Percentiles rank a stretch among this genome's conserved stretches.
Conservation (phyloP, 768 basidiomycete species). For the Suillus lakei region DNA sequence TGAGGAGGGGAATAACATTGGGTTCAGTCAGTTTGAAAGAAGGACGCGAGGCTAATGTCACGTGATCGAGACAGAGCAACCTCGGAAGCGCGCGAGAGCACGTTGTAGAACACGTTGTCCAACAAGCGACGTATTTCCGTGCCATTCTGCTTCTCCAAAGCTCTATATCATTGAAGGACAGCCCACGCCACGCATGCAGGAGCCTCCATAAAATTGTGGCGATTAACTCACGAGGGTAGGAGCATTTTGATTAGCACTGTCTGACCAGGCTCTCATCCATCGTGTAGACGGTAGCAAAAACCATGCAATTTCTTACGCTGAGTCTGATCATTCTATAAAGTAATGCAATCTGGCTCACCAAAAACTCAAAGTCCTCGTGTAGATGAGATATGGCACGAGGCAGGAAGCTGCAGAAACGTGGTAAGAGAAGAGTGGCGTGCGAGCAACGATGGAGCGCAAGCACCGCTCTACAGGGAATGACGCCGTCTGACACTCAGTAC, state of each 20-base stretch:
- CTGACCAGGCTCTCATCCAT: neutral
- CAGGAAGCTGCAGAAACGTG: constrained; percentile 14
- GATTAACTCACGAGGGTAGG: neutral
- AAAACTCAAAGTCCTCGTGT: constrained; percentile 5
- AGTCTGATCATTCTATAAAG: too few relatives aligned
- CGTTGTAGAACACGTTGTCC: constrained; percentile 21
- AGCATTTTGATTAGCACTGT: neutral
- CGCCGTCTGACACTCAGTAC: neutral
- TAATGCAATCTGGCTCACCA: neutral
- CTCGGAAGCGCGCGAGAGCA: constrained; percentile 26
- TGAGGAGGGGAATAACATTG: constrained; percentile 3
- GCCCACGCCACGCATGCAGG: neutral
- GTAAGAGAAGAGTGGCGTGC: constrained; percentile 9
- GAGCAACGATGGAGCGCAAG: neutral
- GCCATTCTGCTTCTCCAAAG: neutral
- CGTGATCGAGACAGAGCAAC: constrained; percentile 32
- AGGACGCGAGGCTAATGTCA: constrained; percentile 10
- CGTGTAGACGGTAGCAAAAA: neutral
- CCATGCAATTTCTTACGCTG: neutral
- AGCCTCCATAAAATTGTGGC: too few relatives aligned
- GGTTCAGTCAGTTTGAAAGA: neutral
- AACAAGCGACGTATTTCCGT: too few relatives aligned
- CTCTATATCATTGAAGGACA: neutral
- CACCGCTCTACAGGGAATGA: neutral
- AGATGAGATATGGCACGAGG: constrained; percentile 18